A percentile compares a stretch with the other conserved stretches of the same genome.
These are phyloP conservation scores for Diaporthe ampelina DNA, from an alignment of 2,329 filamentous ascomycete species.

Conservation along the genomic window DNA sequence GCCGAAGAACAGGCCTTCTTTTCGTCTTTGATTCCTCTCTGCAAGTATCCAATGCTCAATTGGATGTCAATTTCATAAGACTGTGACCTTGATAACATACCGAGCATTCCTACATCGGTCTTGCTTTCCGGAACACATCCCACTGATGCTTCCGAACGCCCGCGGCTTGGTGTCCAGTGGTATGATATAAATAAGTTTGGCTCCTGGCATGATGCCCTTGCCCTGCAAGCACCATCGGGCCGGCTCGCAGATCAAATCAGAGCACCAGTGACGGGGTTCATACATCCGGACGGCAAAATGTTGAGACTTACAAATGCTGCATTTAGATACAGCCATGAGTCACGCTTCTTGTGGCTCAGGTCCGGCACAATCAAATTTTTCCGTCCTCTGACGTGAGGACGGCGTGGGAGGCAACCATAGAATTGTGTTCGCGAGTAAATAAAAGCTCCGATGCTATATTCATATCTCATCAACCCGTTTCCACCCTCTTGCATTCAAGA, in stretches of 20 bases:
- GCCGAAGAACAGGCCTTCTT: slow-evolving; percentile 7
- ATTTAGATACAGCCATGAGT: not conserved
- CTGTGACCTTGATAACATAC: too few species aligned
- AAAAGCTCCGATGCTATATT: not conserved
- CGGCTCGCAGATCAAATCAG: not conserved
- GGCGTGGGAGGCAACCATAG: too few species aligned
- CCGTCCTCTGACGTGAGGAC: not conserved
- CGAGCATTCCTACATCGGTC: not conserved
- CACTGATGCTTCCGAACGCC: not conserved
- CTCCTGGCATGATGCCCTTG: not conserved
- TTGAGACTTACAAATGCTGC: not conserved
- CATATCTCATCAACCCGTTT: not conserved
- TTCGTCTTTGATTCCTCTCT: not conserved
- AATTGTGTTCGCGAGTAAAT: not conserved
- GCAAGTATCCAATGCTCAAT: not conserved
- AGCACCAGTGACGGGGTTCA: not conserved
- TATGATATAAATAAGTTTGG: not conserved
- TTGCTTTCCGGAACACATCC: too few species aligned
- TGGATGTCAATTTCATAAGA: not conserved
- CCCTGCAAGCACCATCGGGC: not conserved
- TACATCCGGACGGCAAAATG: not conserved
- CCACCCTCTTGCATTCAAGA: not conserved
- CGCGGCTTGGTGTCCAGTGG: not conserved
- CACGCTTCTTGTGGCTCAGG: not conserved
- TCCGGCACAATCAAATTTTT: too few species aligned